Percentiles rank a stretch among this genome's conserved stretches.
Conservation (phyloP, 108 stramenopile species). For the Epithemia pelagica region DNA sequence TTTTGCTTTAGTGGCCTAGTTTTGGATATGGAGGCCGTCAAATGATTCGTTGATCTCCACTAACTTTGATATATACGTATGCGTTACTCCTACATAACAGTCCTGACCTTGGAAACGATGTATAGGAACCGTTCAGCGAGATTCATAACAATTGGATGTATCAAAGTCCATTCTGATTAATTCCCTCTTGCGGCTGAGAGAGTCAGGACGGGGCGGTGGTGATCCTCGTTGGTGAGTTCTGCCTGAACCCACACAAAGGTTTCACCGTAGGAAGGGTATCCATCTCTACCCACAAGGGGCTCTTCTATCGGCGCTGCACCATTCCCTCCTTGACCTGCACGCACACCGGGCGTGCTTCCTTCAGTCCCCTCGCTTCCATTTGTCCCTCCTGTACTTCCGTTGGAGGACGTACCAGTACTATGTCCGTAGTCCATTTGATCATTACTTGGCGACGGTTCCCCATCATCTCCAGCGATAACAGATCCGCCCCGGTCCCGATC, state of each 20-base stretch:
- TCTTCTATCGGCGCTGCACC: slow-evolving; percentile 10
- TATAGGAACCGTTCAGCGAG: too few relatives aligned
- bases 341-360: too few relatives aligned
- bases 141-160: too few relatives aligned
- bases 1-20: slow-evolving; percentile 14
- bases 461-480: background rate
- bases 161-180: too few relatives aligned
- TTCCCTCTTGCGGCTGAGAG: background rate
- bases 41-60: background rate
- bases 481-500: background rate
- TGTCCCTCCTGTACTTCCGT: background rate
- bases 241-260: background rate
- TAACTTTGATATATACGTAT: too few relatives aligned
- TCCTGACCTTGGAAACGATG: too few relatives aligned
- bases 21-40: background rate
- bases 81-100: too few relatives aligned
- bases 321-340: too few relatives aligned
- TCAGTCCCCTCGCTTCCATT: too few relatives aligned
- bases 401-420: background rate
- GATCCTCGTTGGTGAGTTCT: background rate
- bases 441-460: background rate
- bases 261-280: background rate
- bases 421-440: background rate
- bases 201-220: background rate
- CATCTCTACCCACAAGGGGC: background rate